Percentiles rank a stretch among this genome's conserved stretches.
Conservation (phyloP, 2,329 filamentous ascomycete genomes). For the Fonsecaea multimorphosa region DNA sequence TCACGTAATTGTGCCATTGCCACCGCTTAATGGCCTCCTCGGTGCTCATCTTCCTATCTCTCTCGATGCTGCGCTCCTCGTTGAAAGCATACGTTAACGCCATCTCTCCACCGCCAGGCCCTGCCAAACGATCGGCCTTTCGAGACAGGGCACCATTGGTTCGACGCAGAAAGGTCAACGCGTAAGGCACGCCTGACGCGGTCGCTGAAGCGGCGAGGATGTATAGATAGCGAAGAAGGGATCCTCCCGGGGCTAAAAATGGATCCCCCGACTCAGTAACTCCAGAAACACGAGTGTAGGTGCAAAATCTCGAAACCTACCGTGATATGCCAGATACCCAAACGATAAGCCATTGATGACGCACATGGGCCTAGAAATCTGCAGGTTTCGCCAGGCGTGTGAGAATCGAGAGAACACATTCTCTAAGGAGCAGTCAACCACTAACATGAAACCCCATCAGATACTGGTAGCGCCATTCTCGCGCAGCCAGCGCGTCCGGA, state of each 20-base stretch:
- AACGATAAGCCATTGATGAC: conserved; percentile 29
- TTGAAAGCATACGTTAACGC: conserved; percentile 32
- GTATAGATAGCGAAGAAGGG: conserved; percentile 26
- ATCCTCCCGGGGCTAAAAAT: conserved; percentile 6
- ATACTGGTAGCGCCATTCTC: conserved; percentile 31
- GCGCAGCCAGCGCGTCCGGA: conserved; percentile 6
- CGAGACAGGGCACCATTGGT: conserved; percentile 32
- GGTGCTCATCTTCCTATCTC: conserved; percentile 23
- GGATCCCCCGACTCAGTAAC: not conserved
- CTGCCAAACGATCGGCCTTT: conserved; percentile 27
- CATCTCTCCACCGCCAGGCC: conserved; percentile 14
- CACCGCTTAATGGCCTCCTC: conserved; percentile 24
- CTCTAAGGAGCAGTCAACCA: not conserved
- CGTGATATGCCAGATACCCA: conserved; percentile 29
- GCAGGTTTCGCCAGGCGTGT: not conserved
- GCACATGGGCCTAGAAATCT: conserved; percentile 32
- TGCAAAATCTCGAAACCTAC: not conserved
- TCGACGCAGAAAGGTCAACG: conserved; percentile 32
- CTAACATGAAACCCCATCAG: conserved; percentile 29
- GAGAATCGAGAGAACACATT: not conserved
- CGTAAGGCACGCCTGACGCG: conserved; percentile 34
- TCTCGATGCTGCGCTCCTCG: conserved; percentile 28
- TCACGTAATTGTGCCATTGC: conserved; percentile 32
- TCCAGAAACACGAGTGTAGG: not conserved
- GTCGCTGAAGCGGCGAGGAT: conserved; percentile 25